Base-by-base conservation (phyloP, 441 rosid species). In the Gossypium trilobum region DNA sequence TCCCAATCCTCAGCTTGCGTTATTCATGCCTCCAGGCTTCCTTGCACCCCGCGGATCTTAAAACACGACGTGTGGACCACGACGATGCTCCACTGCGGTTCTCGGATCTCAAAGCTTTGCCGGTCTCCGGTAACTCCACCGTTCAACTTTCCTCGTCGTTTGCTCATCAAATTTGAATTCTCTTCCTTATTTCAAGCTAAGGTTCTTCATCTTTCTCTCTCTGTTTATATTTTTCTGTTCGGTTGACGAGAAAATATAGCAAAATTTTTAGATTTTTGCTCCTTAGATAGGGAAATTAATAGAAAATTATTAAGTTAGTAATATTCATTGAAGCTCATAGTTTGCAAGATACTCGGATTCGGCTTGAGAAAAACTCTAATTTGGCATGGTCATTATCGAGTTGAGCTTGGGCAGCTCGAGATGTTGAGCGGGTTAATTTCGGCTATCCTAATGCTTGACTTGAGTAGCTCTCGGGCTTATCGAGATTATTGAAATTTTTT, bases 51-150 rank as follows among this genome's bases (percentile, higher is more conserved):
- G 54, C 54, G 16, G 6, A 66, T 4, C 70, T 22, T 1, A 42
- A 42, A 60, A 31, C 71, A 48, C 60, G 23, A 22, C 46, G 46
- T 62, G 19, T 36, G 17, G 2, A 58, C 4, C 19, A 16, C 31
- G 71, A 71, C 65, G 71, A 84, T 80, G 83, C 73, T 70, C 6
- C 22, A 7, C 3, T 56, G 78, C 4, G 59, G 76, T 14, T 52
- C 68, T 52, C 55, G 70, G 70, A 33, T 74, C 59, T 20, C 68
- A 71, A 52, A 51, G 56, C 78, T 67, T 17, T 22, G 68, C 77
- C 55, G 71, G 61, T 72, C 23, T 51, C 77, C 46, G 0, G 78
- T 13, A 66, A 2, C 51, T n/a, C 71, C 66, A 8, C 72, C 52
- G 44, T 25, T 59, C 51, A 16, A 59, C 57, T 25, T 57, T 23